Evolutionary conservation across 345 rosid genomes (phyloP).

Genomic region (Carallia brachiata): DNA sequence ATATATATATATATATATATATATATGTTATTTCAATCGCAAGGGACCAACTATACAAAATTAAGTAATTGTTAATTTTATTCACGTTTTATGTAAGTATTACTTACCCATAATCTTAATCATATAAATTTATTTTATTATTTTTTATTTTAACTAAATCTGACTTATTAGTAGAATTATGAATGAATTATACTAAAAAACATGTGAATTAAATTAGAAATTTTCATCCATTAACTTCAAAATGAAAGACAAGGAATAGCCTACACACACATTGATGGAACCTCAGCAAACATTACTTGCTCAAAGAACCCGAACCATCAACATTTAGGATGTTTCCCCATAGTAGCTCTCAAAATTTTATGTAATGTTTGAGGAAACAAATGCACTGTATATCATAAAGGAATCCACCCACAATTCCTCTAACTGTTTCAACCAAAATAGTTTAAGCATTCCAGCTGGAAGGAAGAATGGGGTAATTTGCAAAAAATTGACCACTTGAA

Average conservation of each 20-base stretch:
- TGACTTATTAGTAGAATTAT: no score
- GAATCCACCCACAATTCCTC: slow-evolving; percentile 15
- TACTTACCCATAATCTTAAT: no score
- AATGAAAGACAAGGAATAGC: slow-evolving; percentile 12
- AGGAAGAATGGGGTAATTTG: slow-evolving; percentile 48
- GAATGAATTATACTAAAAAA: no score
- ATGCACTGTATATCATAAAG: slow-evolving; percentile 15
- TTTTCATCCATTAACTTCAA: not conserved
- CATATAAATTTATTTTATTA: no score
- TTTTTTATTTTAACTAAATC: no score
- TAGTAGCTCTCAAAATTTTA: slow-evolving; percentile 24
- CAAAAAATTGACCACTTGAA: slow-evolving; percentile 40
- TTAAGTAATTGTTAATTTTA: not conserved
- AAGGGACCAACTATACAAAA: not conserved
- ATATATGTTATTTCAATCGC: no score
- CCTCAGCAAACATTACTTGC: slow-evolving; percentile 24
- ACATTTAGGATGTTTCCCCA: slow-evolving; percentile 37
- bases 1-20: no score
- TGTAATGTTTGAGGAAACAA: slow-evolving; percentile 32
- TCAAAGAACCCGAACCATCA: slow-evolving; percentile 38
- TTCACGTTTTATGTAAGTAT: no score
- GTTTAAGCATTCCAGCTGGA: slow-evolving; percentile 35
- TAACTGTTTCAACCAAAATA: slow-evolving; percentile 32
- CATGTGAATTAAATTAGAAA: no score
- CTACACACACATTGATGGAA: slow-evolving; percentile 21